These are phyloP conservation scores for Cryptosporidium tyzzeri DNA, from an alignment of 169 alveolate species.

Conservation along the genomic window DNA sequence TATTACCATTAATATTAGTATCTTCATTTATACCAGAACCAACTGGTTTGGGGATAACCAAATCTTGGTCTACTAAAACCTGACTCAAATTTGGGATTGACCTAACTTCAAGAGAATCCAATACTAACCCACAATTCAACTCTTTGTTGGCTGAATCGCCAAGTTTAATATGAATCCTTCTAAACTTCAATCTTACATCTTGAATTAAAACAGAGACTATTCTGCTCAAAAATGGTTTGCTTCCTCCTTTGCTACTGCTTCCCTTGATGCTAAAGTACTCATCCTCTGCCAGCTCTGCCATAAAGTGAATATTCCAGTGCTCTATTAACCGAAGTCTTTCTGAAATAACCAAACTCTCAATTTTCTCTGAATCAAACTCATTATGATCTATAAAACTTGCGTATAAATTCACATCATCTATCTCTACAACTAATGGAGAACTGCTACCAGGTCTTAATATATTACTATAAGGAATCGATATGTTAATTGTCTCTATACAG, in stretches of 20 bases:
- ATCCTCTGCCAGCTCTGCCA: constrained; percentile 70
- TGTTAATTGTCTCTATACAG: constrained; percentile 52
- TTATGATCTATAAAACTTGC: constrained; percentile 32
- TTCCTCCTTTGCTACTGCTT: background rate
- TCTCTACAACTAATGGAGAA: constrained; percentile 66
- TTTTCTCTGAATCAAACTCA: constrained; percentile 29
- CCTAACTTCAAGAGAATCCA: constrained; percentile 67
- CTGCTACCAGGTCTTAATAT: constrained; percentile 56
- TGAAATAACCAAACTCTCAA: constrained; percentile 45
- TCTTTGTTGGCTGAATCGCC: constrained; percentile 22
- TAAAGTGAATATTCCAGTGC: constrained; percentile 61
- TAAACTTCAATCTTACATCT: constrained; percentile 61
- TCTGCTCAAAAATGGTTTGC: constrained; percentile 57
- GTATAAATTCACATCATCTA: constrained; percentile 51
- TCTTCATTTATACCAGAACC: background rate
- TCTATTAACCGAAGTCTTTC: constrained; percentile 56
- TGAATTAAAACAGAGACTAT: constrained; percentile 58
- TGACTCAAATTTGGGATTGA: constrained; percentile 64
- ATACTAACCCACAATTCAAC: constrained; percentile 35
- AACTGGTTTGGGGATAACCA: background rate
- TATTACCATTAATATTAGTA: too few relatives aligned
- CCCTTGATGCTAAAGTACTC: constrained; percentile 57
- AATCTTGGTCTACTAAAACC: constrained; percentile 19
- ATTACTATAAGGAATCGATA: constrained; percentile 67
- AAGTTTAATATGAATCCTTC: constrained; percentile 55